Percentiles rank a stretch among this genome's conserved stretches.
Evolutionary conservation across 2,329 filamentous ascomycete species (phyloP).

Genomic region (Pseudogymnoascus sp.): DNA sequence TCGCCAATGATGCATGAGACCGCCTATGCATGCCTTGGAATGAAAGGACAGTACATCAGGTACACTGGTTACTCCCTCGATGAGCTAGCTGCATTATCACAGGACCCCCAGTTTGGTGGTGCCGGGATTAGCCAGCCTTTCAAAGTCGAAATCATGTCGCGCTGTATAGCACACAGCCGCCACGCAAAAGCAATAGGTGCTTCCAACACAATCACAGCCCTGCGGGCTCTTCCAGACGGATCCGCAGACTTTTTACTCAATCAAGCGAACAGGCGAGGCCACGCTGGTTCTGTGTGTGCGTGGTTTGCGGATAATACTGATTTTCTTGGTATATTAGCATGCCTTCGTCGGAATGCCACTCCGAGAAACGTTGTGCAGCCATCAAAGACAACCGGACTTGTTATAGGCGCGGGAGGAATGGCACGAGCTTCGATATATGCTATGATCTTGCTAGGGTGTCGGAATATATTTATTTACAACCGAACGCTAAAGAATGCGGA

Average conservation of each 20-base stretch:
- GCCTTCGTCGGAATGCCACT: slow-evolving; percentile 60
- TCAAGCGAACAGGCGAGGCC: slow-evolving; percentile 32
- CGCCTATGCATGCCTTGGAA: slow-evolving; percentile 52
- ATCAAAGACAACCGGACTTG: slow-evolving; percentile 39
- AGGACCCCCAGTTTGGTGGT: slow-evolving; percentile 59
- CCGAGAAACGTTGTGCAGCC: slow-evolving; percentile 59
- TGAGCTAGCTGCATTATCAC: slow-evolving; percentile 39
- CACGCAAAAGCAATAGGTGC: slow-evolving; percentile 66
- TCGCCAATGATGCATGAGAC: slow-evolving; percentile 69
- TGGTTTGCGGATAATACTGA: slow-evolving; percentile 65
- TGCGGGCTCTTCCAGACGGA: slow-evolving; percentile 41
- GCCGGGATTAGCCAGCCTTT: slow-evolving; percentile 62
- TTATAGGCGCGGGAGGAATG: slow-evolving; percentile 67
- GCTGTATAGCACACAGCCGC: slow-evolving; percentile 55
- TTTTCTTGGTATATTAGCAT: slow-evolving; percentile 59
- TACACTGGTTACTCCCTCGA: slow-evolving; percentile 20
- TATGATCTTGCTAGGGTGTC: slow-evolving; percentile 68
- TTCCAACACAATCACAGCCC: slow-evolving; percentile 64
- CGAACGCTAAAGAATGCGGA: slow-evolving; percentile 60
- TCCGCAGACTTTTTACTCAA: slow-evolving; percentile 37
- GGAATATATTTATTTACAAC: slow-evolving; percentile 68
- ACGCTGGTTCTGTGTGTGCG: slow-evolving; percentile 56
- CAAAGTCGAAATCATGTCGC: slow-evolving; percentile 59
- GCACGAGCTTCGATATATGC: slow-evolving; percentile 70
- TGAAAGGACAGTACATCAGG: slow-evolving; percentile 26